Percentiles rank a stretch among this genome's conserved stretches.
phyloP scores from a whole-genome alignment of 805 yeast species.

The Nakazawaea sp. region DNA sequence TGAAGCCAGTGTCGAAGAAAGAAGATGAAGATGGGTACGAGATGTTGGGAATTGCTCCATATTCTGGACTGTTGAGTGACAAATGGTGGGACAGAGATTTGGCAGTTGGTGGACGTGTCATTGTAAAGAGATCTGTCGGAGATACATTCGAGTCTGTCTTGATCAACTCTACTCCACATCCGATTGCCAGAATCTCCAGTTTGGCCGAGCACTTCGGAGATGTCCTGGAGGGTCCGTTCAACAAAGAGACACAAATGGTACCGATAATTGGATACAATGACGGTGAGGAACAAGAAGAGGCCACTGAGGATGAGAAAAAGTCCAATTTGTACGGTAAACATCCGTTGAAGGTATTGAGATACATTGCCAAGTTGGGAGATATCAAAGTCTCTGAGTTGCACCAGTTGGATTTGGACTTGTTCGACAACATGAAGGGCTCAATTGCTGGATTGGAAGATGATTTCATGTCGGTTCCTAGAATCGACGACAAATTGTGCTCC shows the following conservation, averaged over 20 bases:
- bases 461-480: constrained; percentile 72
- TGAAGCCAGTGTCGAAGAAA: constrained; percentile 69
- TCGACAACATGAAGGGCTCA: constrained; percentile 73
- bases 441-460: constrained; percentile 75
- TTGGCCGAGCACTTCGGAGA: constrained; percentile 84
- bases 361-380: constrained; percentile 53
- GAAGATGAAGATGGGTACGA: constrained; percentile 67
- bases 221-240: constrained; percentile 63
- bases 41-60: constrained; percentile 76
- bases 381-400: constrained; percentile 54
- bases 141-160: constrained; percentile 34
- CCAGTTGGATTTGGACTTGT: constrained; percentile 71
- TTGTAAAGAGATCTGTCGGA: constrained; percentile 34
- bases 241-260: constrained; percentile 71
- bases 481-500: constrained; percentile 80
- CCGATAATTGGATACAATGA: constrained; percentile 63
- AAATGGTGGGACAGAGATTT: constrained; percentile 84
- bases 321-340: constrained; percentile 66
- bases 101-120: constrained; percentile 74
- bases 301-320: constrained; percentile 51
- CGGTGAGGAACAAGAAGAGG: constrained; percentile 30
- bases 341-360: constrained; percentile 58
- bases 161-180: constrained; percentile 55
- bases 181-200: constrained; percentile 76
- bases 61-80: constrained; percentile 60